Percentiles rank a stretch among this genome's conserved stretches.
These are phyloP conservation scores for Acacia pycnantha DNA, from an alignment of 331 rosid genomes.

Conservation along the genomic window DNA sequence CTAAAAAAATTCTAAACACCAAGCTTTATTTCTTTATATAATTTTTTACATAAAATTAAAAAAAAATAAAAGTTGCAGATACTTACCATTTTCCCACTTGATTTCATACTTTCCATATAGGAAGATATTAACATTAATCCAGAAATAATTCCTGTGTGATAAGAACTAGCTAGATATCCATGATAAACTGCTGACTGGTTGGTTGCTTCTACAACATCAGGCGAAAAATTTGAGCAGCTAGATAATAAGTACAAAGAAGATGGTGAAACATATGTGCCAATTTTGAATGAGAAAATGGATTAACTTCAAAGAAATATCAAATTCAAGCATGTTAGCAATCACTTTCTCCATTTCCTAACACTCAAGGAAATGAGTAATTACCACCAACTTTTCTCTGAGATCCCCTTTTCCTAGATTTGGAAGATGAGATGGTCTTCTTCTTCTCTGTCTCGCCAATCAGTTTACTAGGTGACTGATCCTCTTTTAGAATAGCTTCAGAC, in stretches of 20 bases:
- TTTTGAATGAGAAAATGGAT: neutral
- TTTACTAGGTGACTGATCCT: constrained; percentile 39
- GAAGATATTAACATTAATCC: constrained; percentile 80
- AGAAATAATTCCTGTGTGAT: constrained; percentile 88
- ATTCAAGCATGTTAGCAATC: neutral
- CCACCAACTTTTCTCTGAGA: constrained; percentile 48
- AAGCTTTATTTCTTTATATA: neutral
- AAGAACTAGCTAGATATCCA: constrained; percentile 87
- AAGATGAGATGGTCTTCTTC: constrained; percentile 54
- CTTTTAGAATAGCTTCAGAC: constrained; percentile 82
- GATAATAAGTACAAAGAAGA: constrained; percentile 6
- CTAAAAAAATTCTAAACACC: neutral
- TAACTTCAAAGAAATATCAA: neutral
- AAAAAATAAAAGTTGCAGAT: neutral
- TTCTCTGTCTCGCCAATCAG: constrained; percentile 40
- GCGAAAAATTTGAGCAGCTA: constrained; percentile 15
- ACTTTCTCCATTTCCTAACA: neutral
- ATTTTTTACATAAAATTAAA: neutral
- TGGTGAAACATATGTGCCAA: neutral
- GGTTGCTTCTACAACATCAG: constrained; percentile 46
- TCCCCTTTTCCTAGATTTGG: constrained; percentile 68
- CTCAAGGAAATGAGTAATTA: constrained; percentile 31
- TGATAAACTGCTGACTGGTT: constrained; percentile 67
- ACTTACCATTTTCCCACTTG: constrained; percentile 61
- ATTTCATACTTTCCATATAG: constrained; percentile 64